Evolutionary conservation across 306 rosid species (phyloP), one percentile per base, ranked within the genome.

Genomic region (Ziziphus jujuba): DNA sequence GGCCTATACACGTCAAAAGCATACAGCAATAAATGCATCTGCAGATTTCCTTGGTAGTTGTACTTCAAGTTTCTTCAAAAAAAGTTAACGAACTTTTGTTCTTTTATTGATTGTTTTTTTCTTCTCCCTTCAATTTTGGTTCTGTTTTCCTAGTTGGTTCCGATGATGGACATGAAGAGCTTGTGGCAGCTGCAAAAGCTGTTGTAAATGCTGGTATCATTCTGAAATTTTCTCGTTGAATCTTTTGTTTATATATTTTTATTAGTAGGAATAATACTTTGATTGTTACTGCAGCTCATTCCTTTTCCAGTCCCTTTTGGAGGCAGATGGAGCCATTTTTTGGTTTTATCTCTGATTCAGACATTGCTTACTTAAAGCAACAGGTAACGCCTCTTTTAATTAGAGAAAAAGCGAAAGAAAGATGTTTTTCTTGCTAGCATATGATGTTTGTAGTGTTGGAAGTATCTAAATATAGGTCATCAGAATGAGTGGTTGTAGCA

Each of bases 1-100:
- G 77, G 84, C 97, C 17, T 90, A 90, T 73, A 81, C 93, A 63
- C 96, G 99, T 71, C 97, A 90, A 79, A 93, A 93, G 78, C 89
- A 85, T 78, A 69, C 91, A 69, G 79, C 87, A 33, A 67, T 80
- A 16, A 90, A 82, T 76, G 73, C 86, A 64, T 82, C 88, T 22
- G 72, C 95, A 69, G 99, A 93, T 75, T 85, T 90, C 86, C 86
- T 80, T 22, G 99, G 99, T 93, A 90, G 75, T 65, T 63, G 33
- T 34, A 10, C 52, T 52, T 36, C 13, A 14, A 35, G 9, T 56
- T 52, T 52, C 33, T 44, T 5, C 14, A 17, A 51, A 25, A 58
- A 70, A 63, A 57, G 59, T 38, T 40, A 65, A 13, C 56, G 54
- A 43, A 79, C 56, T 57, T 28, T 58, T 45, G 2, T 5, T 43